Evolutionary conservation across 352 stramenopile species (phyloP).

Genomic region (Pythium dissotocum): DNA sequence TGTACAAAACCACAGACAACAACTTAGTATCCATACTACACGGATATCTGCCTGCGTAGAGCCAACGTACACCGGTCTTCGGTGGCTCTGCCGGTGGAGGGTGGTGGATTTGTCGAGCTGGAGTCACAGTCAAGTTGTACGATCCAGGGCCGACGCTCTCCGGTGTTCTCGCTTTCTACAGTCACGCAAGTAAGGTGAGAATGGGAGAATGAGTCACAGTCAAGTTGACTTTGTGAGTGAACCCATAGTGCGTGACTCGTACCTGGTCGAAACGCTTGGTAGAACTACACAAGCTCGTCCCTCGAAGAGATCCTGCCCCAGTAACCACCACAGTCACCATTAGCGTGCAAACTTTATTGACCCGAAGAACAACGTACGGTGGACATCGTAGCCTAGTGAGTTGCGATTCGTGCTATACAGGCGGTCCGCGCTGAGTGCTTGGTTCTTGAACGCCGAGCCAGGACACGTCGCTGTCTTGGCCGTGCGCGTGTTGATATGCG

Average conservation of each 20-base stretch:
- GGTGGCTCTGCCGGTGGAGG: slow-evolving; percentile 17
- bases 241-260: background rate
- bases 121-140: slow-evolving; percentile 40
- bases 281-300: slow-evolving; percentile 65
- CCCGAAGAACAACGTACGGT: slow-evolving; percentile 37
- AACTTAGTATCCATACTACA: background rate
- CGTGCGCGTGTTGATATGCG: slow-evolving; percentile 43
- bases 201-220: too few relatives aligned
- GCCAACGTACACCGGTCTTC: slow-evolving; percentile 8
- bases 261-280: slow-evolving; percentile 59
- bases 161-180: slow-evolving; percentile 47
- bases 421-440: slow-evolving; percentile 56
- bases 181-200: background rate
- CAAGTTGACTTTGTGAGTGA: too few relatives aligned
- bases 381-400: slow-evolving; percentile 64
- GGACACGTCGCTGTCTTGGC: slow-evolving; percentile 57
- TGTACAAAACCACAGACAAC: background rate
- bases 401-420: slow-evolving; percentile 66
- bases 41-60: background rate
- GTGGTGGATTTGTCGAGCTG: slow-evolving; percentile 18
- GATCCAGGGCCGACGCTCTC: slow-evolving; percentile 57
- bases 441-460: slow-evolving; percentile 66
- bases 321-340: background rate
- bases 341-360: background rate
- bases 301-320: slow-evolving; percentile 53